These are phyloP conservation scores for Ophiorrhiza pumila DNA, from an alignment of 257 asterid species.

Conservation along the genomic window DNA sequence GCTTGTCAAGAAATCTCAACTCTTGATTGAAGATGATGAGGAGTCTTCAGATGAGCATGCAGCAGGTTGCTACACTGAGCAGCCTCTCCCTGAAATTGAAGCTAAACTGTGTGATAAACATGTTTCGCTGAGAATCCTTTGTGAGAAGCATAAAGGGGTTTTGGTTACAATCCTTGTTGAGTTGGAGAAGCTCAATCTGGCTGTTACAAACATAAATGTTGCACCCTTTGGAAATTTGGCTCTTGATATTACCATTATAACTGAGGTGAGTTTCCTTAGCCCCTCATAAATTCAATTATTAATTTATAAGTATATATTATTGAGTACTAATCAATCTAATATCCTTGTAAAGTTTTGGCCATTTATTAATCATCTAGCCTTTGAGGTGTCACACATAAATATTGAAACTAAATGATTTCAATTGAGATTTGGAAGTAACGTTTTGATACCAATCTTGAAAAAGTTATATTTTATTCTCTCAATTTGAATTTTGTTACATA, in stretches of 20 bases:
- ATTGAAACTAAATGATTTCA: too few species aligned
- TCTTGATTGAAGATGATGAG: slow-evolving; percentile 33
- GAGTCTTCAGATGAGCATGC: slow-evolving; percentile 19
- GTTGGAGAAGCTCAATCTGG: slow-evolving; percentile 20
- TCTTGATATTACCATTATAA: slow-evolving; percentile 22
- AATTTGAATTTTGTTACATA: too few species aligned
- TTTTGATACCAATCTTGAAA: too few species aligned
- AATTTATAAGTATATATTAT: too few species aligned
- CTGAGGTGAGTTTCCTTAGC: background rate
- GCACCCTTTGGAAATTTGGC: slow-evolving; percentile 32
- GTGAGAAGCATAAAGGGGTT: slow-evolving; percentile 21
- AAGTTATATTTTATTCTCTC: too few species aligned
- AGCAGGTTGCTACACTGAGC: slow-evolving; percentile 5
- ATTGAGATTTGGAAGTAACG: too few species aligned
- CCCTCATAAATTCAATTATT: too few species aligned
- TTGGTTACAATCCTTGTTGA: slow-evolving; percentile 12
- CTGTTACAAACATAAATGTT: slow-evolving; percentile 17
- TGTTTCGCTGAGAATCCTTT: slow-evolving; percentile 15
- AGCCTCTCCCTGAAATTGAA: slow-evolving; percentile 15
- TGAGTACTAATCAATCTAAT: too few species aligned
- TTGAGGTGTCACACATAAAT: too few species aligned
- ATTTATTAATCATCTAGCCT: too few species aligned
- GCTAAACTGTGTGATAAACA: slow-evolving; percentile 12
- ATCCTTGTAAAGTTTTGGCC: too few species aligned
- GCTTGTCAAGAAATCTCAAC: slow-evolving; percentile 30